phyloP scores from a whole-genome alignment of 441 rosid genomes.

The Corymbia calophylla region DNA sequence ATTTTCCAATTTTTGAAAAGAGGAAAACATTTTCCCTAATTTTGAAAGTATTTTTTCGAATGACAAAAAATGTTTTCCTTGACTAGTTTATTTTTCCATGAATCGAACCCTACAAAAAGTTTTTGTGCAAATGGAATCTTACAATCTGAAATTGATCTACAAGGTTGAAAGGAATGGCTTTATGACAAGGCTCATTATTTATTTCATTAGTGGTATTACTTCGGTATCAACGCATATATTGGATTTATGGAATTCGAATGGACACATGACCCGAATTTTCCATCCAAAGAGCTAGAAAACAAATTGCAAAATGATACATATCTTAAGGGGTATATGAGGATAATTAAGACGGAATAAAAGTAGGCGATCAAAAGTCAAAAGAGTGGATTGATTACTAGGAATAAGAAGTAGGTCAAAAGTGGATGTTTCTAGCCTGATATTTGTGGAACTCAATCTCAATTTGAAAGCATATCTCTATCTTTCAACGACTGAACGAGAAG shows the following conservation, averaged over 20 bases:
- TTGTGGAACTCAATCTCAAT: not conserved
- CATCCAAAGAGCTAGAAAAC: not conserved
- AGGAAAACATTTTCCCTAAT: too few relatives aligned
- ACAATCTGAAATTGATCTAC: not conserved
- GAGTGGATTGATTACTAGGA: not conserved
- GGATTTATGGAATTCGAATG: not conserved
- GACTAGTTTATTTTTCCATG: too few relatives aligned
- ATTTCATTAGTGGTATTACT: not conserved
- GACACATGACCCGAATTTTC: not conserved
- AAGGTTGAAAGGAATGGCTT: not conserved
- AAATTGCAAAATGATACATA: not conserved
- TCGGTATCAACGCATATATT: rapidly evolving
- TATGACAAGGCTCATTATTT: not conserved
- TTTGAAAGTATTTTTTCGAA: too few relatives aligned
- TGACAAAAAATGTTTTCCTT: too few relatives aligned
- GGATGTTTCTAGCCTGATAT: not conserved
- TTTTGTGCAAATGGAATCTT: too few relatives aligned
- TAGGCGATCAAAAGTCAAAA: not conserved
- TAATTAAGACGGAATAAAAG: not conserved
- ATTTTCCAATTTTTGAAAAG: too few relatives aligned
- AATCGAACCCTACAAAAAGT: too few relatives aligned
- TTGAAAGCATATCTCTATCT: not conserved
- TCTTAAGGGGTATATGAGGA: not conserved
- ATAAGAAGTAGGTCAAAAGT: not conserved
- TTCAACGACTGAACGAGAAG: not conserved